Base-by-base conservation (phyloP, 345 rosid genomes). In the Aurinia saxatilis region DNA sequence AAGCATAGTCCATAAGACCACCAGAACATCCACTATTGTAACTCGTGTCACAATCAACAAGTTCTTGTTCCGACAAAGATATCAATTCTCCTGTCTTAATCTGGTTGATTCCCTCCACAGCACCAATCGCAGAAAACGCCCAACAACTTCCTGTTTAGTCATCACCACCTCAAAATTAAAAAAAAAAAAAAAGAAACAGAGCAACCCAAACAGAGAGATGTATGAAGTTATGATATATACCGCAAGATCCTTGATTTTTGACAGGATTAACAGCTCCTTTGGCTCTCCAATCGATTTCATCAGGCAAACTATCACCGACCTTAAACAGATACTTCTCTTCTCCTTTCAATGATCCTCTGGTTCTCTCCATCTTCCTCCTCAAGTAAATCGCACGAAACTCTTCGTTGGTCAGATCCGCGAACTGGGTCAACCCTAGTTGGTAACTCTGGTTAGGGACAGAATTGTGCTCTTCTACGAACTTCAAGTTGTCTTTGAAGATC, bases 1-100 rank as follows among this genome's bases (percentile, higher is more conserved):
- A 88, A 9, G 82, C 92, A 63, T 83, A 73, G 58, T 81, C 90
- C 96, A 88, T 88, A 5, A 85, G 84, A 57, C 96, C 96, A 30
- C 96, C 96, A 57, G 74, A 68, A 68, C 96, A 88, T 5, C 96
- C 96, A 47, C 52, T 58, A 65, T 88, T 83, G 57, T 78, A 83
- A 10, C 65, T 2, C 2, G 21, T 79, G 68, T 88, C 96, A 60
- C 96, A 85, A 34, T 88, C 96, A 33, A 88, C 86, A 59, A 88
- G 75, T 62, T 88, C 86, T 51, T 88, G 96, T 74, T 83, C 92
- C 0, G 92, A 85, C 52, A 88, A 63, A 39, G 75, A 58, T 50
- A 88, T 56, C 12, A 85, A 54, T 1, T 83, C 82, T 8, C 92
- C 96, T 0, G 90, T 88, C 8, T 79, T 86, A 8, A 88, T 85